Percentiles rank a stretch among this genome's conserved stretches.
Conservation (phyloP, 345 rosid genomes). For the Eucalyptus fibrosa region DNA sequence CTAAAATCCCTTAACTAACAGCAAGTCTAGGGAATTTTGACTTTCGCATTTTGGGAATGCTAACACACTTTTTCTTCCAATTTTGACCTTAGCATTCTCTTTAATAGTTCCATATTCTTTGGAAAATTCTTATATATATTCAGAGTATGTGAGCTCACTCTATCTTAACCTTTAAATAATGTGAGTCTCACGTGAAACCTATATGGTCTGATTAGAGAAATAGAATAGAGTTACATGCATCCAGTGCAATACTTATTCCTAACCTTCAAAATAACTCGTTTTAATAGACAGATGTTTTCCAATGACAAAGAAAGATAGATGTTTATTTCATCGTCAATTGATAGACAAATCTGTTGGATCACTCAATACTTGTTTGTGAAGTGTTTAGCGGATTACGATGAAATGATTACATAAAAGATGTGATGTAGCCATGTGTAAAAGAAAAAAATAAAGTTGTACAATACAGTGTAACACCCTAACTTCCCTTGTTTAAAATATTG, state of each 20-base stretch:
- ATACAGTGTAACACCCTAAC: too few species aligned
- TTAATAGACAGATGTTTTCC: accelerated
- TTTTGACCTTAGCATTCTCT: too few species aligned
- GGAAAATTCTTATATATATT: background rate
- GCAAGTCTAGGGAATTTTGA: too few species aligned
- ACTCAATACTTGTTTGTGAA: background rate
- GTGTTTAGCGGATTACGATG: background rate
- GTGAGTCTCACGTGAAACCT: accelerated
- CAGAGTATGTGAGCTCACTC: accelerated
- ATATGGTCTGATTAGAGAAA: accelerated
- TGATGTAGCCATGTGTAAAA: background rate
- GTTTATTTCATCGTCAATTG: accelerated
- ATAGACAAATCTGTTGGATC: background rate
- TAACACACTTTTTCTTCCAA: too few species aligned
- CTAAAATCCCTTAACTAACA: too few species aligned
- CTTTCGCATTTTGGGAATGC: too few species aligned
- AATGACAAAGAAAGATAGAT: too few species aligned
- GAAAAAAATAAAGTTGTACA: background rate
- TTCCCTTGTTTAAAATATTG: background rate
- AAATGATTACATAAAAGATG: background rate
- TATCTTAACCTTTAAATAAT: accelerated
- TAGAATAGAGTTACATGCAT: background rate
- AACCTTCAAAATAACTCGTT: background rate
- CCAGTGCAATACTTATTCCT: background rate
- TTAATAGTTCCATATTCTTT: background rate